A percentile compares a stretch with the other conserved stretches of the same genome.
These are phyloP conservation scores for Hypoxylon perforatum DNA, from an alignment of 495 filamentous ascomycete species.

Conservation along the genomic window DNA sequence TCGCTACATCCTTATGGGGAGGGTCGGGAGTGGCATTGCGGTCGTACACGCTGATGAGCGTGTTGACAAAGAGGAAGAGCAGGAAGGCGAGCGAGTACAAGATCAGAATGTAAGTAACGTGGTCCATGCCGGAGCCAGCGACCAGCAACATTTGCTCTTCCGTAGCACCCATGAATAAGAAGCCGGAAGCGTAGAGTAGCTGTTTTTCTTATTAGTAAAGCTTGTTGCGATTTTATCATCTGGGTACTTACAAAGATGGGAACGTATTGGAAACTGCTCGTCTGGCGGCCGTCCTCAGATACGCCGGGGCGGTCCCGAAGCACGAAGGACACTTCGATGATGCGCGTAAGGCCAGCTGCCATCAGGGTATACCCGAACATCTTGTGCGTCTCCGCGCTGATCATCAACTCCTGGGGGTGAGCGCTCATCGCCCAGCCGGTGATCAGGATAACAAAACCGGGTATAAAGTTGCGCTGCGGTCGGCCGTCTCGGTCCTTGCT, in stretches of 20 bases:
- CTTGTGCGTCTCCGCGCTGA: slow-evolving; percentile 91
- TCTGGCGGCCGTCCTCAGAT: slow-evolving; percentile 64
- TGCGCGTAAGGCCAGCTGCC: slow-evolving; percentile 82
- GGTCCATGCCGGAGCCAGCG: slow-evolving; percentile 75
- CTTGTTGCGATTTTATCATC: background rate
- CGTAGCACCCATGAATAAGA: slow-evolving; percentile 96
- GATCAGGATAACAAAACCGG: slow-evolving; percentile 86
- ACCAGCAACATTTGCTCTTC: slow-evolving; percentile 93
- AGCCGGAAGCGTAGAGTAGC: slow-evolving; percentile 92
- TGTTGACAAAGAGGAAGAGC: slow-evolving; percentile 87
- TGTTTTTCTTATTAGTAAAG: slow-evolving; percentile 47
- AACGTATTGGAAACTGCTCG: slow-evolving; percentile 92
- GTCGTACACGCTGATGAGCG: slow-evolving; percentile 86
- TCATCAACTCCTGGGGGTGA: slow-evolving; percentile 82
- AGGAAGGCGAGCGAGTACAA: slow-evolving; percentile 91
- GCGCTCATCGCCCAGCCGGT: slow-evolving; percentile 96
- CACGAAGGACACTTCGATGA: slow-evolving; percentile 93
- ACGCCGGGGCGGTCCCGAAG: slow-evolving; percentile 74
- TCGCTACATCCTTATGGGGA: slow-evolving; percentile 42
- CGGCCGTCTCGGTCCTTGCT: slow-evolving; percentile 82
- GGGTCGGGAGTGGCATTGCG: slow-evolving; percentile 53
- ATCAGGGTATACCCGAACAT: slow-evolving; percentile 96
- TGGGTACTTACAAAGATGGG: slow-evolving; percentile 79
- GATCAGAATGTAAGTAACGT: slow-evolving; percentile 91
- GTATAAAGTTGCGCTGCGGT: slow-evolving; percentile 92